A percentile compares a stretch with the other conserved stretches of the same genome.
Evolutionary conservation across 768 basidiomycete species (phyloP).

Genomic region (Lentinula edodes): DNA sequence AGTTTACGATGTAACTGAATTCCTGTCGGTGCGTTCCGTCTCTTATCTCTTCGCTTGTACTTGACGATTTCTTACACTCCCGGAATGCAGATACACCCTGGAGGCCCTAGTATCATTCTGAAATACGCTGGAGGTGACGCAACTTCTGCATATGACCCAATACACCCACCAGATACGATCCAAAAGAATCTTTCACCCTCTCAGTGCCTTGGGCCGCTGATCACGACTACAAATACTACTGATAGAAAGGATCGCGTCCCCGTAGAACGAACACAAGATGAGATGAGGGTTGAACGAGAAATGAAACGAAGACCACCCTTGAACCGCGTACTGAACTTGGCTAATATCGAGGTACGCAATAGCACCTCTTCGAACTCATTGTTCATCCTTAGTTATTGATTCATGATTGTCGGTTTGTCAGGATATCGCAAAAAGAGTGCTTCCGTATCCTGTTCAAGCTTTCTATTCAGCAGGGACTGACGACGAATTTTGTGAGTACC

Average conservation of each 20-base stretch:
- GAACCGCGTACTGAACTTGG: conserved; percentile 62
- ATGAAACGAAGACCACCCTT: conserved; percentile 59
- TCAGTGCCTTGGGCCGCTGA: conserved; percentile 69
- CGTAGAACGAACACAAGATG: conserved; percentile 59
- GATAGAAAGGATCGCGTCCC: conserved; percentile 31
- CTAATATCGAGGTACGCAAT: conserved; percentile 70
- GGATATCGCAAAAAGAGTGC: conserved; percentile 68
- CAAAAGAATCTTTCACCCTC: conserved; percentile 65
- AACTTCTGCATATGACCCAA: conserved; percentile 66
- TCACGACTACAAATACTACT: conserved; percentile 33
- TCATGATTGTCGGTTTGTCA: conserved; percentile 18
- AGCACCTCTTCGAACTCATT: background rate
- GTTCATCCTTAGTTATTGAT: background rate
- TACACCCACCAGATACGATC: conserved; percentile 82
- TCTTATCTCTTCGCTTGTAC: background rate
- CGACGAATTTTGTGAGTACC: conserved; percentile 71
- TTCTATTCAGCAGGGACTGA: conserved; percentile 88
- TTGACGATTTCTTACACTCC: no score
- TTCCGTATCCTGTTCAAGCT: conserved; percentile 71
- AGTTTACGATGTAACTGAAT: conserved; percentile 84
- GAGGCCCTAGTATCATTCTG: conserved; percentile 77
- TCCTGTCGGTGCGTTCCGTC: conserved; percentile 39
- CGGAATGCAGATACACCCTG: conserved; percentile 59
- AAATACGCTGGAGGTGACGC: conserved; percentile 85
- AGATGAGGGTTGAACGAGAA: conserved; percentile 60